Evolutionary conservation across 768 basidiomycete genomes (phyloP).

Genomic region (Tylopilus felleus): DNA sequence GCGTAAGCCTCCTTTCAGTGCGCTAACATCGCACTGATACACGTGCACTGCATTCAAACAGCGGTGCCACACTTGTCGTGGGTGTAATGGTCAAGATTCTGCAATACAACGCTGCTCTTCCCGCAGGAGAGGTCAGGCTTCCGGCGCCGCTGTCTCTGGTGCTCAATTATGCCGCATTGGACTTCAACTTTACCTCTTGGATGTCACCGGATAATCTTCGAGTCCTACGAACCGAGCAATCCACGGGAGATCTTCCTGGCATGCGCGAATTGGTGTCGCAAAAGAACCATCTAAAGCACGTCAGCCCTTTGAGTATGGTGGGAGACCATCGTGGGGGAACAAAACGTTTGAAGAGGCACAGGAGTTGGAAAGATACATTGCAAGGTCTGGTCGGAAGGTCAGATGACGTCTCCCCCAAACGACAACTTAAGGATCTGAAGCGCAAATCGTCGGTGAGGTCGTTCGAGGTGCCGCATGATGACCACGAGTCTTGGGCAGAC

Average conservation of each 20-base stretch:
- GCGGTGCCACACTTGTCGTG: slow-evolving; percentile 84
- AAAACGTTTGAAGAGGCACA: slow-evolving; percentile 45
- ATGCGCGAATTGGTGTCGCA: slow-evolving; percentile 67
- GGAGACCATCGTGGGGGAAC: slow-evolving; percentile 51
- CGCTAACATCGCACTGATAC: slow-evolving; percentile 5
- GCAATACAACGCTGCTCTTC: slow-evolving; percentile 47
- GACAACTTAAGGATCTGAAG: slow-evolving; percentile 19
- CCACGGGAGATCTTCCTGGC: slow-evolving; percentile 74
- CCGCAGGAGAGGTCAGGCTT: slow-evolving; percentile 39
- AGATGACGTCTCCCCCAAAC: slow-evolving; percentile 22
- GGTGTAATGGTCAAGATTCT: slow-evolving; percentile 84
- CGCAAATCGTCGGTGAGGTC: slow-evolving; percentile 30
- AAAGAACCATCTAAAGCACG: slow-evolving; percentile 86
- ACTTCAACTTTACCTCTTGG: slow-evolving; percentile 99
- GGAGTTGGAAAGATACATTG: slow-evolving; percentile 60
- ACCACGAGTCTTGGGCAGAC: slow-evolving; percentile 52
- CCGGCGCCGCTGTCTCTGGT: slow-evolving; percentile 80
- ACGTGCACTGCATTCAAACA: slow-evolving; percentile 32
- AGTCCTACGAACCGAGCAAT: slow-evolving; percentile 84
- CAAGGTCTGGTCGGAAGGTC: slow-evolving; percentile 45
- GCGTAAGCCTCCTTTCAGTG: slow-evolving; percentile 62
- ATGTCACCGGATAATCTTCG: slow-evolving; percentile 82
- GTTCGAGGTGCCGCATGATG: slow-evolving; percentile 31
- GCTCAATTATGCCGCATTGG: slow-evolving; percentile 86
- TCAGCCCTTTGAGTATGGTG: slow-evolving; percentile 89